Conservation (phyloP, 768 basidiomycete genomes). For the Tylopilus intermedius region DNA sequence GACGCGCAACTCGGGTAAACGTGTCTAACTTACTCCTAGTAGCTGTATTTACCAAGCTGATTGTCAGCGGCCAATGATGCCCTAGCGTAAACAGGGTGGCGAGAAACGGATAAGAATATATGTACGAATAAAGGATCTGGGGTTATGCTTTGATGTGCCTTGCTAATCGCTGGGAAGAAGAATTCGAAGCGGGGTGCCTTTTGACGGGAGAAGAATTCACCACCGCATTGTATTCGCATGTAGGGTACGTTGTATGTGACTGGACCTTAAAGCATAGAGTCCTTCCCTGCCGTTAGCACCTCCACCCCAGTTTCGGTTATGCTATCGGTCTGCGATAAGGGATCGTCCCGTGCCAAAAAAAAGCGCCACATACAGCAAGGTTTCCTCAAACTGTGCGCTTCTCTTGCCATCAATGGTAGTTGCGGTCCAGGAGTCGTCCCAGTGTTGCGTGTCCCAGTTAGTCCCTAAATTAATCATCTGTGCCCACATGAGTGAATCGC, state of each 20-base stretch:
- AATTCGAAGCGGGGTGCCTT: slow-evolving; percentile 16
- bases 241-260: slow-evolving; percentile 17
- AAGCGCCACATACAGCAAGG: slow-evolving; percentile 66
- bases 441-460: slow-evolving; percentile 72
- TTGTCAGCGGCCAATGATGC: slow-evolving; percentile 23
- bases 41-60: slow-evolving; percentile 28
- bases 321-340: slow-evolving; percentile 38
- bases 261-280: slow-evolving; percentile 21
- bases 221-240: slow-evolving; percentile 23
- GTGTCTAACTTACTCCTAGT: slow-evolving; percentile 21
- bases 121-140: slow-evolving; percentile 28
- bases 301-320: slow-evolving; percentile 91
- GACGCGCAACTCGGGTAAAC: slow-evolving; percentile 20
- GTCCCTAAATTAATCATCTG: slow-evolving; percentile 92
- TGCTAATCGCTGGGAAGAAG: slow-evolving; percentile 18
- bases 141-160: slow-evolving; percentile 24
- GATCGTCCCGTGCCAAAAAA: neutral
- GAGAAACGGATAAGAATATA: slow-evolving; percentile 28
- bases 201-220: slow-evolving; percentile 17
- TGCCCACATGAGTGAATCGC: slow-evolving; percentile 9
- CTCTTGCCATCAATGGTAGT: slow-evolving; percentile 85
- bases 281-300: slow-evolving; percentile 64
- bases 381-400: slow-evolving; percentile 98
- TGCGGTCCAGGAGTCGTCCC: slow-evolving; percentile 97
- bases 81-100: slow-evolving; percentile 25